Percentiles rank a stretch among this genome's conserved stretches.
Evolutionary conservation across 805 yeast genomes (phyloP).

Genomic region (Hanseniaspora hatyaiensis): DNA sequence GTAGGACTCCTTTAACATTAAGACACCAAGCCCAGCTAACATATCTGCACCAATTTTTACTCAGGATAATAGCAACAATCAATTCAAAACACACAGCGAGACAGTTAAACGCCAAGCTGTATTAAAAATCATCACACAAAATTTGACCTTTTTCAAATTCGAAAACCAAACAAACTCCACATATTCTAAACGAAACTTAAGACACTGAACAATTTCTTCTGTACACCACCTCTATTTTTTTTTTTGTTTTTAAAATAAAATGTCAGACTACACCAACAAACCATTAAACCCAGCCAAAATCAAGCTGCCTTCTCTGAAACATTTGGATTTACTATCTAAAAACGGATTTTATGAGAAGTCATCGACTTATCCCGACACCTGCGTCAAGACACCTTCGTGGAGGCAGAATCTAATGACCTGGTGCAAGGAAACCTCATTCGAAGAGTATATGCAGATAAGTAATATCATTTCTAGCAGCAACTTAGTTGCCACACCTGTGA

Average conservation of each 20-base stretch:
- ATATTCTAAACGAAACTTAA: too few relatives aligned
- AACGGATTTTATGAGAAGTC: constrained; percentile 27
- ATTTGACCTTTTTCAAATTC: too few relatives aligned
- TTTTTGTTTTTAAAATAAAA: neutral
- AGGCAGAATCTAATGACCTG: constrained; percentile 26
- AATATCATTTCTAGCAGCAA: constrained; percentile 14
- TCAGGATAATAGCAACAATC: too few relatives aligned
- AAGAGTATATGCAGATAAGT: constrained; percentile 25
- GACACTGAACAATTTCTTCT: too few relatives aligned
- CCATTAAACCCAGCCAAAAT: neutral
- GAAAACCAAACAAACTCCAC: too few relatives aligned
- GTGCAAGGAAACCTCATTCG: constrained; percentile 28
- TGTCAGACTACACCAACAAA: constrained; percentile 1
- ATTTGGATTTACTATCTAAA: constrained; percentile 27
- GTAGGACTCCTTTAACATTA: neutral
- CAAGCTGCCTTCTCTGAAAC: constrained; percentile 27
- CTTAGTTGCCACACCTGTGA: constrained; percentile 13
- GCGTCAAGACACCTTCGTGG: constrained; percentile 27
- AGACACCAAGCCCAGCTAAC: too few relatives aligned
- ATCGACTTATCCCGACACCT: constrained; percentile 29
- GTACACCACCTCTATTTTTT: too few relatives aligned
- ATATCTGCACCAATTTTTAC: too few relatives aligned
- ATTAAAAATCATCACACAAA: too few relatives aligned
- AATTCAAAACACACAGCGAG: too few relatives aligned
- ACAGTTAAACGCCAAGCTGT: too few relatives aligned